These are phyloP conservation scores for Gossypium davidsonii DNA, from an alignment of 441 rosid genomes.

Conservation along the genomic window DNA sequence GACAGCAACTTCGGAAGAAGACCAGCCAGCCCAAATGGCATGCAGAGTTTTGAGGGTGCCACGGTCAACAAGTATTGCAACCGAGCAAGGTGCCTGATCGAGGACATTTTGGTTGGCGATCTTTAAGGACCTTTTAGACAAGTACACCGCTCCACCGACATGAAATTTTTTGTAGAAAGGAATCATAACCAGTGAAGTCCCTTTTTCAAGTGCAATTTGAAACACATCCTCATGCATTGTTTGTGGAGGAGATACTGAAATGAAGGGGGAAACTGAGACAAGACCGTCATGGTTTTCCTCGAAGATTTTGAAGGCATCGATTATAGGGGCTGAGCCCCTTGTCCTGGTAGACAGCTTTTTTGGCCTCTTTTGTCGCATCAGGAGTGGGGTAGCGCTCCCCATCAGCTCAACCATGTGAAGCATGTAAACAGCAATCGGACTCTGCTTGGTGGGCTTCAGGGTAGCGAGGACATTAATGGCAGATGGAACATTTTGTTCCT, in stretches of 20 bases:
- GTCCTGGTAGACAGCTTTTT: constrained; percentile 2
- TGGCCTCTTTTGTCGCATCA: constrained; percentile 30
- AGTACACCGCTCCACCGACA: constrained; percentile 15
- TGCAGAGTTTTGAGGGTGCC: neutral
- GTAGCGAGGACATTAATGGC: constrained; percentile 26
- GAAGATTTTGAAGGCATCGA: constrained; percentile 30
- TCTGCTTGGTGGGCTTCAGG: constrained; percentile 24
- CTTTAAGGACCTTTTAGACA: constrained; percentile 16
- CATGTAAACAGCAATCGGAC: constrained; percentile 26
- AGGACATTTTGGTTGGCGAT: constrained; percentile 25
- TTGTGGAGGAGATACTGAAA: constrained; percentile 26
- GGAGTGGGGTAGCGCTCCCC: constrained; percentile 32
- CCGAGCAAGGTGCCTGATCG: constrained; percentile 35
- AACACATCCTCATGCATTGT: constrained; percentile 39
- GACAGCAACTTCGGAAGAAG: constrained; percentile 18
- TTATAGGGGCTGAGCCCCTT: constrained; percentile 19
- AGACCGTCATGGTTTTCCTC: neutral
- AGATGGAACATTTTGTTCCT: constrained; percentile 35
- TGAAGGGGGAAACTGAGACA: constrained; percentile 22
- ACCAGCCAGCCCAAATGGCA: constrained; percentile 12
- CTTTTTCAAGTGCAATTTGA: constrained; percentile 27
- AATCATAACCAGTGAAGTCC: constrained; percentile 22
- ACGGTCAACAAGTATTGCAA: constrained; percentile 33
- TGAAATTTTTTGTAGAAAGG: constrained; percentile 38
- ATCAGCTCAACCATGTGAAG: constrained; percentile 37